A percentile compares a stretch with the other conserved stretches of the same genome.
These are phyloP conservation scores for Halteria grandinella DNA, from an alignment of 73 alveolate genomes.

Conservation along the genomic window DNA sequence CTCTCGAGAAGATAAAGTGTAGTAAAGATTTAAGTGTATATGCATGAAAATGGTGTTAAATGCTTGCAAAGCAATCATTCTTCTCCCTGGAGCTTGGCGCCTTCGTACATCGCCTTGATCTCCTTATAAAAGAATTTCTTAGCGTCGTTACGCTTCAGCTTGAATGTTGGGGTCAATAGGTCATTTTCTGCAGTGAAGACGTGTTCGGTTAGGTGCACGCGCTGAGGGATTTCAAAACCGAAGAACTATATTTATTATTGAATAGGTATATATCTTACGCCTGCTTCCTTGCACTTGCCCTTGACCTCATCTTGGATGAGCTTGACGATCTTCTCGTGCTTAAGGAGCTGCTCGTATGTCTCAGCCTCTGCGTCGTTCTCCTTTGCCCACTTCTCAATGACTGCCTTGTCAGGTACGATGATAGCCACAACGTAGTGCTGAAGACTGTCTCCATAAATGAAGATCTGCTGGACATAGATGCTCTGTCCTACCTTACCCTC, in stretches of 20 bases:
- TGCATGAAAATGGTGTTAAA: too few species aligned
- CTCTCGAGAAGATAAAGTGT: too few species aligned
- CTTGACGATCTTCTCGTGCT: not conserved
- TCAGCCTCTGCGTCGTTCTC: not conserved
- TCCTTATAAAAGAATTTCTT: slow-evolving; percentile 63
- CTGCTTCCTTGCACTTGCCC: not conserved
- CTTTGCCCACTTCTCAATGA: slow-evolving; percentile 62
- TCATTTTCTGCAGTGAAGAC: slow-evolving; percentile 76
- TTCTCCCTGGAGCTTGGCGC: slow-evolving; percentile 57
- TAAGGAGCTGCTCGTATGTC: not conserved
- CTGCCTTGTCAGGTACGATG: slow-evolving; percentile 85
- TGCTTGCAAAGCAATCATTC: slow-evolving; percentile 19
- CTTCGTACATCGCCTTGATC: slow-evolving; percentile 69
- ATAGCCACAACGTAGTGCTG: slow-evolving; percentile 84
- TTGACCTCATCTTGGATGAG: not conserved
- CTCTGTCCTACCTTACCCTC: slow-evolving; percentile 85
- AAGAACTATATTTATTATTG: slow-evolving; percentile 12
- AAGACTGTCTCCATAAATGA: slow-evolving; percentile 94
- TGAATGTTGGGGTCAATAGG: slow-evolving; percentile 76
- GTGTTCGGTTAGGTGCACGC: slow-evolving; percentile 56
- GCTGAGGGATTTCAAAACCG: slow-evolving; percentile 76
- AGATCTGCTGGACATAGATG: slow-evolving; percentile 81
- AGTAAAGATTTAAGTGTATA: too few species aligned
- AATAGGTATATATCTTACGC: not conserved
- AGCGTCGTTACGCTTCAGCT: slow-evolving; percentile 72